These are phyloP conservation scores for Triangularia verruculosa DNA, from an alignment of 2,329 filamentous ascomycete species.

Conservation along the genomic window DNA sequence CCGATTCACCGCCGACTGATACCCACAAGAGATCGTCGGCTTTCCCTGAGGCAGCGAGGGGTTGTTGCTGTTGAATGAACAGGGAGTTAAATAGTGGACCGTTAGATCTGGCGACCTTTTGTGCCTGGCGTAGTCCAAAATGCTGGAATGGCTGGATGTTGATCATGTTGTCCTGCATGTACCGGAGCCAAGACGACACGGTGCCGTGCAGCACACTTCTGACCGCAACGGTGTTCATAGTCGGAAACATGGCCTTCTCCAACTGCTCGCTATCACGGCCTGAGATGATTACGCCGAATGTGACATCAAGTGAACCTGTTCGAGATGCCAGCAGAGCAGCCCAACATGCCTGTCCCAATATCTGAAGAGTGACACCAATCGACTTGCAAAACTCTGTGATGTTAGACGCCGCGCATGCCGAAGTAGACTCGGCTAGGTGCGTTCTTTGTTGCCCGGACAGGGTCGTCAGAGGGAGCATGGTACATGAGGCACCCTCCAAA, in stretches of 20 bases:
- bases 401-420: slow-evolving; percentile 38
- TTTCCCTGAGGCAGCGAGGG: neutral
- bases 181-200: slow-evolving; percentile 60
- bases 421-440: slow-evolving; percentile 46
- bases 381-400: slow-evolving; percentile 61
- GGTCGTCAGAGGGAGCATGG: slow-evolving; percentile 2
- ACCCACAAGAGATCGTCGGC: slow-evolving; percentile 46
- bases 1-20: slow-evolving; percentile 61
- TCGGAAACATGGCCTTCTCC: slow-evolving; percentile 72
- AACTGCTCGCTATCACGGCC: slow-evolving; percentile 74
- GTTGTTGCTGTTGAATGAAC: slow-evolving; percentile 51
- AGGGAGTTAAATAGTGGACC: slow-evolving; percentile 51
- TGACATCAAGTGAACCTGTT: slow-evolving; percentile 65
- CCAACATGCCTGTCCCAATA: slow-evolving; percentile 74
- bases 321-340: slow-evolving; percentile 65
- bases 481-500: slow-evolving; percentile 47
- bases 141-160: slow-evolving; percentile 70
- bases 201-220: slow-evolving; percentile 70
- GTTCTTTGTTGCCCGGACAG: neutral
- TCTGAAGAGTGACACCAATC: slow-evolving; percentile 69
- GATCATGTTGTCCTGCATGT: slow-evolving; percentile 69
- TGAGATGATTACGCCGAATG: slow-evolving; percentile 79
- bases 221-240: slow-evolving; percentile 86
- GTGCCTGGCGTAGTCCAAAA: slow-evolving; percentile 70
- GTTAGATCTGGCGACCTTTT: slow-evolving; percentile 44